Evolutionary conservation across 352 stramenopile species (phyloP), one percentile per base, ranked within the genome.

Genomic region (Globisporangium takayamanum): DNA sequence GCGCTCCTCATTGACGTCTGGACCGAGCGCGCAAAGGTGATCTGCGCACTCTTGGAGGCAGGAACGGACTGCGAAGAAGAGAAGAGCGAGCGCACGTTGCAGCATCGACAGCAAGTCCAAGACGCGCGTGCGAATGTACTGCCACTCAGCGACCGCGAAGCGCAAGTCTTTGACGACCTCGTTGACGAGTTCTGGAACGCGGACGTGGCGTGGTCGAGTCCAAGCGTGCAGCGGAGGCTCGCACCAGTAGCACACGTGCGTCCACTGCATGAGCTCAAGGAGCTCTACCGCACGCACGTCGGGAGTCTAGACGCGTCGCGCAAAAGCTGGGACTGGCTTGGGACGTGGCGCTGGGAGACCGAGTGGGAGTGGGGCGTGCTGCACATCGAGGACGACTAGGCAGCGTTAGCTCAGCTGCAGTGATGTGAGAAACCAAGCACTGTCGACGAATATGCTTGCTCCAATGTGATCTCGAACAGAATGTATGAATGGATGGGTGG

Each of bases 171-270:
- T 59, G 69, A 77, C 22, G 54, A 78, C 44, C 64, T 92, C 6
- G 58, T 88, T 2, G 72, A 85, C 18, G 74, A 89, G 53, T 87
- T 79, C 54, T 92, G 82, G 82, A 85, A 88, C 50, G 72, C 82
- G 5, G 64, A 73, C 3, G 72, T 92, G 20, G 63, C 74, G 20
- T 89, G 81, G 81, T 55, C 59, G 1, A 77, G 64, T 48, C 28
- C 54, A 11, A 72, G 61, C 25, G 60, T 87, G 26, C 79, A 87
- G 58, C 60, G 55, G n/a, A 70, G 66, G 44, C 63, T 66, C 48
- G 28, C 45, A 57, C 56, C 53, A 11, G 48, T 68, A n/a, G 54
- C 36, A 25, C 50, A 59, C 42, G 22, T 51, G 20, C 67, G 76
- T 16, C 65, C 73, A 3, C 26, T 84, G 49, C 47, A 60, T 28